Conservation (phyloP, 2,329 filamentous ascomycete genomes). For the Colletotrichum sp. region DNA sequence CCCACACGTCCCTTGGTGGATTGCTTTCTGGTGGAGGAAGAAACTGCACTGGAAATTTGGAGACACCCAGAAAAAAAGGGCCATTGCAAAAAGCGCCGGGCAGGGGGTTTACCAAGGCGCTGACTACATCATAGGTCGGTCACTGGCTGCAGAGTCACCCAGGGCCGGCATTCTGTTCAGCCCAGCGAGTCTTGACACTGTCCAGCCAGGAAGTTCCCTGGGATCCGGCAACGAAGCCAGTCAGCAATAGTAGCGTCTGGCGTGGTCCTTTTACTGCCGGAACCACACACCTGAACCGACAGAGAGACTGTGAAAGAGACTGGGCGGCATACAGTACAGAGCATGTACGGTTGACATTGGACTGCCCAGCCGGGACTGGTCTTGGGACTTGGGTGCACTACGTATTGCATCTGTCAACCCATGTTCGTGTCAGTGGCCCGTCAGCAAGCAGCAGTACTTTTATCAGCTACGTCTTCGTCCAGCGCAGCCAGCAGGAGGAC, state of each 20-base stretch:
- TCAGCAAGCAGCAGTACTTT: background rate
- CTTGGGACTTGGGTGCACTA: background rate
- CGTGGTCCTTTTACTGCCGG: background rate
- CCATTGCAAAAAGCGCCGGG: background rate
- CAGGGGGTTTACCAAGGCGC: conserved; percentile 6
- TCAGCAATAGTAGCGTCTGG: background rate
- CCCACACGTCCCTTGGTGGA: background rate
- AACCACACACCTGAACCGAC: background rate
- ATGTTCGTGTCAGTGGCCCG: background rate
- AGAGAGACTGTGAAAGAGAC: background rate
- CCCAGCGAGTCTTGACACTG: background rate
- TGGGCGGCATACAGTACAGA: background rate
- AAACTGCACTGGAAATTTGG: background rate
- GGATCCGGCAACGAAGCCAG: background rate
- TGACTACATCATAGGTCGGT: conserved; percentile 16
- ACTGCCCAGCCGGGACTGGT: background rate
- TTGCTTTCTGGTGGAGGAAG: background rate
- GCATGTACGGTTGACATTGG: background rate
- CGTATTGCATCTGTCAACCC: background rate
- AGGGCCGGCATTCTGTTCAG: background rate
- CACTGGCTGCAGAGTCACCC: background rate
- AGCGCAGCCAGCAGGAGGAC: background rate
- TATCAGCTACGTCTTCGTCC: background rate
- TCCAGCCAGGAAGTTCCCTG: background rate
- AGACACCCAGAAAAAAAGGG: background rate